A percentile compares a stretch with the other conserved stretches of the same genome.
These are phyloP conservation scores for Luvunga scandens DNA, from an alignment of 345 rosid genomes.

Conservation along the genomic window DNA sequence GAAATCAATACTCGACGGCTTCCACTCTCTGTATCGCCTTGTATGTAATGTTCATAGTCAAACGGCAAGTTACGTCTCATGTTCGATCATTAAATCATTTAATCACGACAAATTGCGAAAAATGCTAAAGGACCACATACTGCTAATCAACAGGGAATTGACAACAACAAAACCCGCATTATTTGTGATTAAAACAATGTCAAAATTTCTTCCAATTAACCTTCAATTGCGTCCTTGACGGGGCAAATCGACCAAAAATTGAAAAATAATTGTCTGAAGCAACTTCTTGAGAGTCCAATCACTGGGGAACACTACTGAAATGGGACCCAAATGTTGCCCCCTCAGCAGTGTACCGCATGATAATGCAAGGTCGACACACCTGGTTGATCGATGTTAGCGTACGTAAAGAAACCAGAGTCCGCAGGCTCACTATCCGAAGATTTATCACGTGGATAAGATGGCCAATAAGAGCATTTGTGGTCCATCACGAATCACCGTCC, in stretches of 20 bases:
- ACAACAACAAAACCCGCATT: too few species aligned
- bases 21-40: too few species aligned
- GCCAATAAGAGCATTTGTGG: constrained; percentile 7
- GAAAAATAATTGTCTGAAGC: background rate
- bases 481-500: background rate
- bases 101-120: too few species aligned
- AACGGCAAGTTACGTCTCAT: too few species aligned
- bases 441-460: background rate
- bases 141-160: too few species aligned
- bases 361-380: constrained; percentile 22
- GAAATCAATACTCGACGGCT: background rate
- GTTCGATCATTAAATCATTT: too few species aligned
- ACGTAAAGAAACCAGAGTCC: too few species aligned
- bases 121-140: too few species aligned
- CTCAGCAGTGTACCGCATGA: constrained; percentile 22
- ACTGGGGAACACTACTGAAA: constrained; percentile 1
- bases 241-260: background rate
- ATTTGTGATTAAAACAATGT: background rate
- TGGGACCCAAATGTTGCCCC: constrained; percentile 20
- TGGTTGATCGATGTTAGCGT: background rate
- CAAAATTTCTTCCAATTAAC: background rate
- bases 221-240: background rate
- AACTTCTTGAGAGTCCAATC: background rate
- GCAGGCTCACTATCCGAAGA: too few species aligned
- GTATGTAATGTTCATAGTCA: too few species aligned